Evolutionary conservation across 2,329 filamentous ascomycete genomes (phyloP), one percentile per base, ranked within the genome.

Genomic region (Chrysoporthe deuterocubensis): DNA sequence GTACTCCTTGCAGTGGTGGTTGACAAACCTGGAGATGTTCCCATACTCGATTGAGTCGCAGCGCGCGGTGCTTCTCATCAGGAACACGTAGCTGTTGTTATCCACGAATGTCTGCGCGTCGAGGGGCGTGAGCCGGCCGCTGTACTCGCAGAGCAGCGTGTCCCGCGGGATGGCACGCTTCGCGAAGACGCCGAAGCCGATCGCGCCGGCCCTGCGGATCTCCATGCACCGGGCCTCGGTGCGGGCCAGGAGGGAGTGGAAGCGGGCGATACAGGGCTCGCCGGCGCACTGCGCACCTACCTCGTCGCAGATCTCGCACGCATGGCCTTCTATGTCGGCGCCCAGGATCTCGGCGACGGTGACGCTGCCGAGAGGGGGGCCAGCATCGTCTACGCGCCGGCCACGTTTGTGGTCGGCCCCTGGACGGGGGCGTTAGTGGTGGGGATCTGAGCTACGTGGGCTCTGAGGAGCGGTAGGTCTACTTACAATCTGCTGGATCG

Each of bases 131-230:
- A 68, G 58, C 37, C 58, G 63, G 4, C 67, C 67, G 1, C 56
- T 4, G 43, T 68, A 62, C 58, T 68, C 67, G 37, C 67, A 56
- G 2, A 68, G 60, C 3, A 58, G 0, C 14, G 63, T 66, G 2
- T 26, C 59, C 16, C 5, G 5, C 6, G 32, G 58, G 32, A 66
- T 66, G 4, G 11, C 16, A 7, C 37, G 44, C 52, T 9, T 26
- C 14, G 67, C 67, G 13, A 66, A 68, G 5, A 66, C 42, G 21
- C 63, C 67, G 16, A 58, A 62, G 37, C 63, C 67, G n/a, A 62
- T 9, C 26, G 14, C 26, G 26, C 26, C 14, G 1, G 48, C 63
- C 43, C 57, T 14, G 58, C 58, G 43, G 34, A 65, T 62, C 16
- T 50, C 42, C 26, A 65, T 32, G 13, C 37, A 58, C 3, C 1